These are phyloP conservation scores for Rhamnella rubrinervis DNA, from an alignment of 331 rosid species.

Conservation along the genomic window DNA sequence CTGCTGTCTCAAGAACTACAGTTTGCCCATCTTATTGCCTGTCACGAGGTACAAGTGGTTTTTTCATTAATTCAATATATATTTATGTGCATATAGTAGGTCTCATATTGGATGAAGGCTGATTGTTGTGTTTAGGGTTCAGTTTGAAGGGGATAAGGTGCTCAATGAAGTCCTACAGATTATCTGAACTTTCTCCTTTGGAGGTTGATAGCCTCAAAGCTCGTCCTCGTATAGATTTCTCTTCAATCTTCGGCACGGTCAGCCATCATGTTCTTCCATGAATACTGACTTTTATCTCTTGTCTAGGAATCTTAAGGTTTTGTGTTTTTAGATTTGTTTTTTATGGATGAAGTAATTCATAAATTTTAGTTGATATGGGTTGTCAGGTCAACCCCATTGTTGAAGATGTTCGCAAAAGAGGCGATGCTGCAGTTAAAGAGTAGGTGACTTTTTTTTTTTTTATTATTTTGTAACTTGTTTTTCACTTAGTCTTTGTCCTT, in stretches of 20 bases:
- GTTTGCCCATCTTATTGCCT: conserved; percentile 1
- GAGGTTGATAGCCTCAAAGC: conserved; percentile 75
- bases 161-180: conserved; percentile 70
- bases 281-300: neutral
- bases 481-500: neutral
- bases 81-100: too few relatives aligned
- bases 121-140: conserved; percentile 34
- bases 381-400: conserved; percentile 93
- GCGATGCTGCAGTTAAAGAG: conserved; percentile 89
- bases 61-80: too few relatives aligned
- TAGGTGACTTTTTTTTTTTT: conserved; percentile 32
- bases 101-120: neutral
- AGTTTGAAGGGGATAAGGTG: conserved; percentile 37
- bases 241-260: conserved; percentile 78
- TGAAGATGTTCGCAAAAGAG: conserved; percentile 76
- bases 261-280: conserved; percentile 8
- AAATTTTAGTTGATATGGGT: neutral
- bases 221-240: conserved; percentile 92
- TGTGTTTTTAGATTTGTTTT: neutral
- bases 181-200: conserved; percentile 62
- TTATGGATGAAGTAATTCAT: neutral
- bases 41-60: conserved; percentile 19
- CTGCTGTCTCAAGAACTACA: conserved; percentile 1
- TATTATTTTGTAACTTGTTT: neutral
- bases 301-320: neutral